These are phyloP conservation scores for Raphidocelis subcapitata DNA, from an alignment of 139 green algal species.

Conservation along the genomic window DNA sequence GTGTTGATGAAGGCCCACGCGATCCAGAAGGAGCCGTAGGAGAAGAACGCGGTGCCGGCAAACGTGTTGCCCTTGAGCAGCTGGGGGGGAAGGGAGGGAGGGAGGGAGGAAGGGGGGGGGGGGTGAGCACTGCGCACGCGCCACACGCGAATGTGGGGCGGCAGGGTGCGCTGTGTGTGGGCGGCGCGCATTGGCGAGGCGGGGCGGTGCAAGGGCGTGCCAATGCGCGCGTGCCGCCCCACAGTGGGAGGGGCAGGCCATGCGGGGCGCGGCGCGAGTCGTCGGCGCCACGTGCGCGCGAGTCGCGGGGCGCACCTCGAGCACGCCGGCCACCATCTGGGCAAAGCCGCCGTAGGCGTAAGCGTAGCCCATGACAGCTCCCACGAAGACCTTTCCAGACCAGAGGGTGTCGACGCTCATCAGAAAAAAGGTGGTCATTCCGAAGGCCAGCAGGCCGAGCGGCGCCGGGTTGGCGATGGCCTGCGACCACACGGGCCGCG, in stretches of 20 bases:
- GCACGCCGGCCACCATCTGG: conserved; percentile 67
- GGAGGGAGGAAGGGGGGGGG: too few relatives aligned
- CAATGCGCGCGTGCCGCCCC: too few relatives aligned
- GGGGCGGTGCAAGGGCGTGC: too few relatives aligned
- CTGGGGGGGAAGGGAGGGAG: conserved; percentile 15
- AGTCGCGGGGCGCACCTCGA: conserved; percentile 47
- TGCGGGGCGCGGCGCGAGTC: too few relatives aligned
- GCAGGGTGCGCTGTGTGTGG: too few relatives aligned
- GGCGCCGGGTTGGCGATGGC: too few relatives aligned
- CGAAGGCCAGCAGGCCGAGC: conserved; percentile 34
- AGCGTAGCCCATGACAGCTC: conserved; percentile 49
- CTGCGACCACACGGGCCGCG: too few relatives aligned
- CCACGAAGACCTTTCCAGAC: conserved; percentile 21
- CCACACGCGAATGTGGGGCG: too few relatives aligned
- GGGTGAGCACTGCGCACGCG: too few relatives aligned
- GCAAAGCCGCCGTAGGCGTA: conserved; percentile 65
- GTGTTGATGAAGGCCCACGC: conserved; percentile 27
- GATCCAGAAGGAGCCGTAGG: conserved; percentile 70
- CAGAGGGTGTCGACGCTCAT: conserved; percentile 41
- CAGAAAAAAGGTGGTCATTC: conserved; percentile 45
- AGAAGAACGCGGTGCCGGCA: conserved; percentile 62
- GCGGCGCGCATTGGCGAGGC: too few relatives aligned
- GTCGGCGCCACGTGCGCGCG: too few relatives aligned
- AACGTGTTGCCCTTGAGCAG: conserved; percentile 71
- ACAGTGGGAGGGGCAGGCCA: too few relatives aligned